Percentiles rank a stretch among this genome's conserved stretches.
Evolutionary conservation across 352 stramenopile species (phyloP).

Genomic region (Globisporangium emineosum): DNA sequence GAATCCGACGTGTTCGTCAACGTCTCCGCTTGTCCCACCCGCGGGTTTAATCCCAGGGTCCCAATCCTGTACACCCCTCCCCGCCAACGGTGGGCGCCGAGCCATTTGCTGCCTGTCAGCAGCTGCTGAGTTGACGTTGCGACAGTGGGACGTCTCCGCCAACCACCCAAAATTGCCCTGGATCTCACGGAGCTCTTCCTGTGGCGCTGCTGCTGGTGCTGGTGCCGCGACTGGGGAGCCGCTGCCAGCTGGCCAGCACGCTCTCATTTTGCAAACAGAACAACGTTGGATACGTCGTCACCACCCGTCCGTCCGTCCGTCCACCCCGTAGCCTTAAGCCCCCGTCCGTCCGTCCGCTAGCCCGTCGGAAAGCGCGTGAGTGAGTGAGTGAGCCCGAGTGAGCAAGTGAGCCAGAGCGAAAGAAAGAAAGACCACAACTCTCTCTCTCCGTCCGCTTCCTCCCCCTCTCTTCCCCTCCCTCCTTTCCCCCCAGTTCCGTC

Average conservation of each 20-base stretch:
- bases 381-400: slow-evolving; percentile 12
- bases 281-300: slow-evolving; percentile 4
- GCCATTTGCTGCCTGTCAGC: neutral
- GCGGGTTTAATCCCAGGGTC: neutral
- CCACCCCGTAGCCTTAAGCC: neutral
- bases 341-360: neutral
- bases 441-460: slow-evolving; percentile 3
- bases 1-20: neutral
- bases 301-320: slow-evolving; percentile 2
- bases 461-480: neutral
- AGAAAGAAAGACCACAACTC: slow-evolving; percentile 20
- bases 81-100: neutral
- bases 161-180: slow-evolving; percentile 6
- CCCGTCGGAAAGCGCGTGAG: slow-evolving; percentile 3
- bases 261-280: slow-evolving; percentile 11
- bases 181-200: neutral
- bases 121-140: neutral
- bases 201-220: neutral
- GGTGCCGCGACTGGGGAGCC: neutral
- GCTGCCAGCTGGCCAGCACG: neutral
- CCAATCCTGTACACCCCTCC: neutral
- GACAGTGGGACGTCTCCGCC: neutral
- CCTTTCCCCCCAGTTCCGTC: slow-evolving; percentile 5
- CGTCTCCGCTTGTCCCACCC: too few relatives aligned
- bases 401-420: slow-evolving; percentile 16